Evolutionary conservation across 2,329 filamentous ascomycete genomes (phyloP).

Genomic region (Mollisia scopiformis): DNA sequence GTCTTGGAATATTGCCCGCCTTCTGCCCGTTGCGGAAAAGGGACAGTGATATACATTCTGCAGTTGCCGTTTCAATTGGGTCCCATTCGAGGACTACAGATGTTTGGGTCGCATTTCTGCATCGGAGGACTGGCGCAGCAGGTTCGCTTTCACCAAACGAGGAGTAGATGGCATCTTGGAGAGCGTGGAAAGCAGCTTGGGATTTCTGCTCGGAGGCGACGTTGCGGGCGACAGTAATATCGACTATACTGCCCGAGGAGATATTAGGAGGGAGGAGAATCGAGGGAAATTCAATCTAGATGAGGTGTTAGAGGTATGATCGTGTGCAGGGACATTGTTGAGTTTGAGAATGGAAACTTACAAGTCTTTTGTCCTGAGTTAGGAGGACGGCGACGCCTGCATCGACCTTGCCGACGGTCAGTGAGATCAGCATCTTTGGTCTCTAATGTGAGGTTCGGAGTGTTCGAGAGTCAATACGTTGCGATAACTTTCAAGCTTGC

Average conservation of each 20-base stretch:
- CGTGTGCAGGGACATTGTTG: neutral
- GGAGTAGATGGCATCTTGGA: conserved; percentile 87
- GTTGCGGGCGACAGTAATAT: conserved; percentile 94
- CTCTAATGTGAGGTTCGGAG: conserved; percentile 8
- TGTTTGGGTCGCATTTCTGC: conserved; percentile 98
- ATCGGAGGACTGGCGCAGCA: conserved; percentile 76
- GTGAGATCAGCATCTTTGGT: conserved; percentile 83
- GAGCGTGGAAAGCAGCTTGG: conserved; percentile 74
- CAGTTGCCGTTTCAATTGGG: conserved; percentile 88
- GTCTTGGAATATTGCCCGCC: conserved; percentile 90
- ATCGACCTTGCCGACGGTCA: conserved; percentile 99
- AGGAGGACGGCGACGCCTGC: conserved; percentile 96
- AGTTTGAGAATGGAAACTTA: conserved; percentile 49
- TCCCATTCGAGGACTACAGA: conserved; percentile 98
- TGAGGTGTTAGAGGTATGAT: conserved; percentile 25
- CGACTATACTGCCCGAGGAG: conserved; percentile 93
- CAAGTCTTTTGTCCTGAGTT: conserved; percentile 94
- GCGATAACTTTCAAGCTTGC: conserved; percentile 26
- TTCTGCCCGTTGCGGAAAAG: conserved; percentile 97
- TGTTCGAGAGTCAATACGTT: conserved; percentile 24
- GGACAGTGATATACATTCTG: conserved; percentile 85
- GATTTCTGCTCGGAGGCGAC: conserved; percentile 74
- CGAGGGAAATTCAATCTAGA: conserved; percentile 95
- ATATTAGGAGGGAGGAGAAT: conserved; percentile 96
- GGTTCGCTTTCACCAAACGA: conserved; percentile 85